These are phyloP conservation scores for Ceratocystis diversiconidia DNA, from an alignment of 2,329 filamentous ascomycete species.

Conservation along the genomic window DNA sequence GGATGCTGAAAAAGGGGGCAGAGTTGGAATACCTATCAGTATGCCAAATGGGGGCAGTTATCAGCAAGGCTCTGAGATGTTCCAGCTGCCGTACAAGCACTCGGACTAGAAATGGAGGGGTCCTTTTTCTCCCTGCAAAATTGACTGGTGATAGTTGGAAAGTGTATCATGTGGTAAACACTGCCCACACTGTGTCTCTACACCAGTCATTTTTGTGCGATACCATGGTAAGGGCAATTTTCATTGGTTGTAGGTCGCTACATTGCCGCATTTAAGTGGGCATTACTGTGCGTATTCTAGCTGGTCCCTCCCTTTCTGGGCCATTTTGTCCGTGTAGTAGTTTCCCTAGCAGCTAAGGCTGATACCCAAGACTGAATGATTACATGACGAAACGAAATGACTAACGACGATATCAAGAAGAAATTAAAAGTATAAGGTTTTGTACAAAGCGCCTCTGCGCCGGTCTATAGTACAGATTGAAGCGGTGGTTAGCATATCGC, in stretches of 20 bases:
- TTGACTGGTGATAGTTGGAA: conserved; percentile 11
- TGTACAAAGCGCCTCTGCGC: background rate
- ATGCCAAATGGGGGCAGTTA: background rate
- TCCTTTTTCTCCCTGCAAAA: conserved; percentile 8
- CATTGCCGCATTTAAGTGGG: conserved; percentile 4
- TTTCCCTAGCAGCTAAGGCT: background rate
- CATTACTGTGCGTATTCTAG: conserved; percentile 7
- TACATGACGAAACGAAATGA: background rate
- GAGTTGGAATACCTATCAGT: background rate
- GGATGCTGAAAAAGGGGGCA: background rate
- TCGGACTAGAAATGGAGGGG: background rate
- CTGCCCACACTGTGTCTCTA: background rate
- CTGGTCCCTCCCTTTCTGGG: background rate
- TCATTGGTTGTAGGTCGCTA: background rate
- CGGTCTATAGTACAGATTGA: conserved; percentile 3
- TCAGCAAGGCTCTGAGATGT: background rate
- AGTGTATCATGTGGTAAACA: conserved; percentile 9
- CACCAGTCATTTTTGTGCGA: background rate
- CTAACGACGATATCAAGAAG: background rate
- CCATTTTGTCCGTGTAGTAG: background rate
- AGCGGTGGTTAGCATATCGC: background rate
- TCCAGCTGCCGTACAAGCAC: background rate
- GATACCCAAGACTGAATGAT: background rate
- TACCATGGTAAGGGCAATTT: background rate
- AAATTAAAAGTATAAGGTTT: background rate